Conservation (phyloP, 2,329 filamentous ascomycete genomes). For the Phialocephala sp. region DNA sequence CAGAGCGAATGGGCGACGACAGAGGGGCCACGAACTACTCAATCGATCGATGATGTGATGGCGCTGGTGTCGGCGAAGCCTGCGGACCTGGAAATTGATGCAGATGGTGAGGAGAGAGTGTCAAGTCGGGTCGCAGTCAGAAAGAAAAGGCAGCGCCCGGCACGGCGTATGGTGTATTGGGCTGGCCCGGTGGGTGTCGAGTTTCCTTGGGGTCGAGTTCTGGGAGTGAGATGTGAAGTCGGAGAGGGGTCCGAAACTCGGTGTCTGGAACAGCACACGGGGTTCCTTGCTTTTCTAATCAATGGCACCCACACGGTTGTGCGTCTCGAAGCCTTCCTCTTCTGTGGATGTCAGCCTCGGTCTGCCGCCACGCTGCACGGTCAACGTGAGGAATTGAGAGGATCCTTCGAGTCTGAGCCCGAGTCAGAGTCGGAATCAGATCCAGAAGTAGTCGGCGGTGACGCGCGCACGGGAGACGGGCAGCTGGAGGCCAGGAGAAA, state of each 20-base stretch:
- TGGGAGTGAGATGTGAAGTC: slow-evolving; percentile 8
- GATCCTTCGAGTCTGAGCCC: background rate
- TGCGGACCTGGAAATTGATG: background rate
- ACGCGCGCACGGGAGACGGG: background rate
- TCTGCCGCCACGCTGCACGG: slow-evolving; percentile 17
- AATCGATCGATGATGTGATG: background rate
- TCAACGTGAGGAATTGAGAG: background rate
- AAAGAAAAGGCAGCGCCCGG: background rate
- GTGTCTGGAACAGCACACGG: slow-evolving; percentile 22
- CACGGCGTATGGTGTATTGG: background rate
- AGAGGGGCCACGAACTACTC: background rate
- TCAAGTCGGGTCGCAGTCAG: background rate
- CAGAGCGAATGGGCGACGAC: slow-evolving; percentile 15
- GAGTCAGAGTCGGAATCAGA: background rate
- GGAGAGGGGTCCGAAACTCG: slow-evolving; percentile 33
- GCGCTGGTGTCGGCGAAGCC: background rate
- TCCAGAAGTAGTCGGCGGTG: background rate
- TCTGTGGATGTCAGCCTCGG: slow-evolving; percentile 19
- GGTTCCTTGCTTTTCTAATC: slow-evolving; percentile 21
- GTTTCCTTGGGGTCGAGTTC: background rate
- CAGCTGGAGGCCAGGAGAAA: background rate
- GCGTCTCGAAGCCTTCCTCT: slow-evolving; percentile 12
- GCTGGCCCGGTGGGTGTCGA: background rate
- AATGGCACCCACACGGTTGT: slow-evolving; percentile 12
- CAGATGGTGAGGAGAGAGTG: no score